phyloP scores from a whole-genome alignment of 139 green algal genomes.

The Micractinium conductrix region DNA sequence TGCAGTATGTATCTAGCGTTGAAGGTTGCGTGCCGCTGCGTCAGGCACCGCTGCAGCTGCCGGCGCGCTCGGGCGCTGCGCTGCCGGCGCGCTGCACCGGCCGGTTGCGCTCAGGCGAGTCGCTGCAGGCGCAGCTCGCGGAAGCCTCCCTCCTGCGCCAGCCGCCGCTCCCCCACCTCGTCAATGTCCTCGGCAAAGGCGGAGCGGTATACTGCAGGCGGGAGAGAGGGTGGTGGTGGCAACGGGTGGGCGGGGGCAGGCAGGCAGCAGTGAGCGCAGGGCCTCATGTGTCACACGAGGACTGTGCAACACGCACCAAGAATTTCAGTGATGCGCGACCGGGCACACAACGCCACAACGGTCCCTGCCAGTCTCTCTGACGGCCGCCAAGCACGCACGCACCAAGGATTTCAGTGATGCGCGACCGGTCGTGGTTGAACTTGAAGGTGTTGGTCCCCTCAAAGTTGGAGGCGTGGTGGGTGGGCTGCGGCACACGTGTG shows the following conservation, averaged over 20 bases:
- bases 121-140: constrained; percentile 44
- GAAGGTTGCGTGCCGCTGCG: too few species aligned
- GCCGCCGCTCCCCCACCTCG: constrained; percentile 36
- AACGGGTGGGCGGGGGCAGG: too few species aligned
- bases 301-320: not conserved
- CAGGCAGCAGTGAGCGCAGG: too few species aligned
- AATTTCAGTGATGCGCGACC: not conserved
- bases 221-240: not conserved
- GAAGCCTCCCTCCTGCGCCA: constrained; percentile 38
- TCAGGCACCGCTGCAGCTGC: too few species aligned
- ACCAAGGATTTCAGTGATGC: constrained; percentile 44
- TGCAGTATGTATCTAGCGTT: too few species aligned
- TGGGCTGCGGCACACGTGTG: too few species aligned
- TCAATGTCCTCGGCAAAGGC: constrained; percentile 50
- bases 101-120: constrained; percentile 21
- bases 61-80: too few species aligned
- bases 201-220: constrained; percentile 37
- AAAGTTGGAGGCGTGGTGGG: constrained; percentile 38
- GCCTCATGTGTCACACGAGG: too few species aligned
- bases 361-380: too few species aligned
- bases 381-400: too few species aligned
- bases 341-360: too few species aligned
- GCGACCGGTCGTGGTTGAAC: constrained; percentile 48
- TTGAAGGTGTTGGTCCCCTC: constrained; percentile 42
- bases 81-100: too few species aligned